Base-by-base conservation (phyloP, 2,329 filamentous ascomycete species). In the Cadophora malorum region DNA sequence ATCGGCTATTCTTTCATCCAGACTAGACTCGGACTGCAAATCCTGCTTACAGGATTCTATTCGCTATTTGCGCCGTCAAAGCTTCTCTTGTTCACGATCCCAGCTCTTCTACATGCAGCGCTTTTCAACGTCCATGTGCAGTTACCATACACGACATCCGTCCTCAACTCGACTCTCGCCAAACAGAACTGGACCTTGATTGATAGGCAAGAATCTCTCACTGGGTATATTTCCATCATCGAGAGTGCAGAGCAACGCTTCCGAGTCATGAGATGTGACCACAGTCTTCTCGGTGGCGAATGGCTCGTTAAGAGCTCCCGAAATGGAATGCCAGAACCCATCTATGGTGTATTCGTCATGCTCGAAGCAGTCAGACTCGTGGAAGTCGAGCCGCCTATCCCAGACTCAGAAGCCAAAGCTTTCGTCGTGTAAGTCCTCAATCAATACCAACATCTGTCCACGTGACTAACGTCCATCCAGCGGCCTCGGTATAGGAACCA, bases 261-360 rank as follows among this genome's bases (percentile, higher is more conserved):
- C 79, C 87, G 94, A 1, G 88, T 94, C 19, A 87, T 99, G 84
- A 88, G 96, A 69, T 97, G 94, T 78, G 96, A 98, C 75, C 96
- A 99, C 79, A 97, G 94, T 75, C 84, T 99, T 38, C 85, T 99
- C 1, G 96, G 96, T 50, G 96, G 96, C 45, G 92, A 97, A 79
- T 99, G 95, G 95, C 85, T 90, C 14, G 83, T 83, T 50, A 73
- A 82, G 68, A 83, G 80, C 62, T 81, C 76, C 70, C 85, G 92
- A n/a, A 87, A 88, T 14, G 94, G 97, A 79, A 85, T 93, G 21
- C 87, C 88, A 12, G 96, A 99, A 79, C 93, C 95, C 0, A 93
- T 99, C 66, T 99, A 98, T 77, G 91, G 93, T 10, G 91, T 98
- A n/a, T 99, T 99, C 78, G 90, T 93, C 31, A 96, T 97, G 85